Base-by-base conservation (phyloP, 2,329 filamentous ascomycete genomes). In the Aspergillus candidus region DNA sequence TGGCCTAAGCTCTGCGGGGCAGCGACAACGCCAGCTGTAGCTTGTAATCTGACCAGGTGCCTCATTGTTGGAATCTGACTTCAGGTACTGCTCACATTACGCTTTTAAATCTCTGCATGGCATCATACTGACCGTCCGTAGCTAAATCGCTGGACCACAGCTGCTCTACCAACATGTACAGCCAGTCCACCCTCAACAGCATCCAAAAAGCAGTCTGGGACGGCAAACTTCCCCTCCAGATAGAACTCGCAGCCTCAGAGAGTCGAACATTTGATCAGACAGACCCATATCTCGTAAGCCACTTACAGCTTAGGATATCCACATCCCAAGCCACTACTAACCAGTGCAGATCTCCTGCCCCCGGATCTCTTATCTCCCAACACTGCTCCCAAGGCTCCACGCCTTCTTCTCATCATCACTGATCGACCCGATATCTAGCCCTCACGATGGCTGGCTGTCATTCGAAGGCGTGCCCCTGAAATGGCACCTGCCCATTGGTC, bases 401-500 rank as follows among this genome's bases (percentile, higher is more conserved):
- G 68, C 72, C 39, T 86, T 86, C 69, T 87, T 85, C 60, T 57
- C 68, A 2, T 53, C 70, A 11, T 73, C 65, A 18, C 63, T 85
- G 32, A 84, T 84, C 53, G 71, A 82, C 51, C 73, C 80, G 3
- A 66, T 73, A 35, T 68, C 75, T 8, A 52, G 68, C 3, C 59
- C 74, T 6, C 69, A 76, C 46, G 68, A 78, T 35, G 76, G 77
- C 14, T 83, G 80, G 77, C 77, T 88, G 51, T 80, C 78, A 1
- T 83, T 81, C 57, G 80, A 87, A 60, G 75, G 72, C 11, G 82
- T 87, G 12, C 78, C 81, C 2, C 62, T 87, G 51, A 86, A 84
- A 69, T 84, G 82, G 81, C 83, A 87, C 57, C 82, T 84, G 47
- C 83, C 84, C 0, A 61, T 84, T 10, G 84, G 84, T 1, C 68